A percentile compares a stretch with the other conserved stretches of the same genome.
These are phyloP conservation scores for Pichia occidentalis DNA, from an alignment of 805 yeast species.

Conservation along the genomic window DNA sequence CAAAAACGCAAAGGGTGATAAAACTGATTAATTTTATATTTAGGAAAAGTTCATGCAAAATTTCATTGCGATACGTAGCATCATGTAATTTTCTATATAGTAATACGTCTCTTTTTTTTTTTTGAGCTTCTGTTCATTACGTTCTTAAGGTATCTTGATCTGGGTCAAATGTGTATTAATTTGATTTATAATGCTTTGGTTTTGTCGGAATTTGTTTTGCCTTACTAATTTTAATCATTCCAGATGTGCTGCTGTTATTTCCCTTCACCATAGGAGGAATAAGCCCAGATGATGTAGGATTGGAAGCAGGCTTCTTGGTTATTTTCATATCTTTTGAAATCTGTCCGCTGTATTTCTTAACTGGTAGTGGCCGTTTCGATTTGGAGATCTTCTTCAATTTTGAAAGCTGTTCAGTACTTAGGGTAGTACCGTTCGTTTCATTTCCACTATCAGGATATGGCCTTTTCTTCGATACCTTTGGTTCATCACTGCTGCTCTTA, in stretches of 20 bases:
- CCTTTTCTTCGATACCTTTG: too few relatives aligned
- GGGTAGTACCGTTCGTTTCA: too few relatives aligned
- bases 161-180: too few relatives aligned
- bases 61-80: neutral
- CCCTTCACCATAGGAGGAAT: constrained; percentile 5
- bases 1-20: constrained; percentile 24
- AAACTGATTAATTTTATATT: constrained; percentile 20
- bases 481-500: neutral
- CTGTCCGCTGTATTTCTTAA: constrained; percentile 5
- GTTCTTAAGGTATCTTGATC: too few relatives aligned
- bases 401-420: too few relatives aligned
- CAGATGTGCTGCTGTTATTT: too few relatives aligned
- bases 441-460: too few relatives aligned
- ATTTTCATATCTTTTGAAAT: constrained; percentile 6
- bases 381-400: constrained; percentile 2
- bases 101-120: too few relatives aligned
- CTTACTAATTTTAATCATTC: too few relatives aligned
- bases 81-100: neutral
- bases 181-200: too few relatives aligned
- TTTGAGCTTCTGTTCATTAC: too few relatives aligned
- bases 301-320: neutral
- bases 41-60: neutral
- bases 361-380: neutral
- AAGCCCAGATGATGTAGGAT: constrained; percentile 4
- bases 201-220: too few relatives aligned